Evolutionary conservation across 768 basidiomycete genomes (phyloP).

Genomic region (Rhizopogon vesiculosus): DNA sequence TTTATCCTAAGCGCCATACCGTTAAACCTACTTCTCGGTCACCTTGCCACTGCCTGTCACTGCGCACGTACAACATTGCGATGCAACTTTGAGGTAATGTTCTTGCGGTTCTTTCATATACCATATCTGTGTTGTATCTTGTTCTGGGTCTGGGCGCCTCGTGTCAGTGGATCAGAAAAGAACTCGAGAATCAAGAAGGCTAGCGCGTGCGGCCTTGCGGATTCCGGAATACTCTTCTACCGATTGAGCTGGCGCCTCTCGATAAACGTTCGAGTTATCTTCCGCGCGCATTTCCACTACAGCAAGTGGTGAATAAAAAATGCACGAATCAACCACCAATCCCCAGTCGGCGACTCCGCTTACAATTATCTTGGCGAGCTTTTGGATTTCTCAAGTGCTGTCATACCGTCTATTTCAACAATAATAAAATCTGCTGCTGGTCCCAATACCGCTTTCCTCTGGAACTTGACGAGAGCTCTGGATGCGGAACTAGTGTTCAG

Average conservation of each 20-base stretch:
- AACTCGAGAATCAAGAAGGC: background rate
- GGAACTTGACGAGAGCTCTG: too few species aligned
- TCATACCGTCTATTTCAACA: too few species aligned
- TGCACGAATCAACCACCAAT: too few species aligned
- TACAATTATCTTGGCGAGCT: too few species aligned
- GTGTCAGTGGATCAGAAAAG: background rate
- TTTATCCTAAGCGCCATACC: background rate
- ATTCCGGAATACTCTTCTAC: background rate
- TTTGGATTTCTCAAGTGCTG: too few species aligned
- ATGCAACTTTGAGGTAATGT: background rate
- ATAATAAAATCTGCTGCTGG: too few species aligned
- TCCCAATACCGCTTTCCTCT: too few species aligned
- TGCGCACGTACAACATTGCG: background rate
- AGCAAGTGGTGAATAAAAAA: too few species aligned
- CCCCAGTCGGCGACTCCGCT: too few species aligned
- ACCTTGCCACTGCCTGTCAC: background rate
- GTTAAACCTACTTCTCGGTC: background rate
- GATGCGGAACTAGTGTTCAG: too few species aligned
- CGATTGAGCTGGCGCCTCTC: background rate
- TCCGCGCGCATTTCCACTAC: background rate
- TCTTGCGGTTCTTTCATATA: background rate
- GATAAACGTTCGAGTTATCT: background rate
- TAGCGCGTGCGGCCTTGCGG: background rate
- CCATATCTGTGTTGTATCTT: background rate
- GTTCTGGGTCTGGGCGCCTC: too few species aligned